A percentile compares a stretch with the other conserved stretches of the same genome.
These are phyloP conservation scores for Baorangia bicolor DNA, from an alignment of 768 basidiomycete species.

Conservation along the genomic window DNA sequence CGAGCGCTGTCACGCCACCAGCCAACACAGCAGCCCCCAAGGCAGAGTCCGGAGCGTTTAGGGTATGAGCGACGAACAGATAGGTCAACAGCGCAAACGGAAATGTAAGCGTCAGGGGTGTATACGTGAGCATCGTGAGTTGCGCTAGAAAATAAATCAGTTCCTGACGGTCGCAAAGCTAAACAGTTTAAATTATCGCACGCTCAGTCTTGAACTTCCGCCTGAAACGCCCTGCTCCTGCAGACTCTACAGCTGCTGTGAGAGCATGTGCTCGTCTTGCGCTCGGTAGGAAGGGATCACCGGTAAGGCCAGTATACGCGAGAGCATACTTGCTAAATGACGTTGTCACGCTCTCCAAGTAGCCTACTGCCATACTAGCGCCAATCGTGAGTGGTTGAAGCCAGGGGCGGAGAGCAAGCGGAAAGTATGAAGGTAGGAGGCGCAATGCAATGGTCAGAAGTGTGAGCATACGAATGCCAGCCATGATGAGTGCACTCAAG, in stretches of 20 bases:
- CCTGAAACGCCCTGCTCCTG: conserved; percentile 39
- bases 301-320: conserved; percentile 74
- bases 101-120: conserved; percentile 76
- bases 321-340: conserved; percentile 65
- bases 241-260: conserved; percentile 53
- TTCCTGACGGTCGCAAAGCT: neutral
- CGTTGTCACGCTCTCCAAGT: conserved; percentile 45
- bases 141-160: conserved; percentile 41
- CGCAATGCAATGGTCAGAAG: conserved; percentile 51
- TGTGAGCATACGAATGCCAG: conserved; percentile 60
- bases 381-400: conserved; percentile 40
- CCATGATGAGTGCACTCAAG: conserved; percentile 74
- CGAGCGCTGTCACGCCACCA: conserved; percentile 76
- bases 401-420: conserved; percentile 40
- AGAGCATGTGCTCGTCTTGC: conserved; percentile 56
- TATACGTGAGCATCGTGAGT: conserved; percentile 66
- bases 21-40: conserved; percentile 74
- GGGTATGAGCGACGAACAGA: conserved; percentile 83
- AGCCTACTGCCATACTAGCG: conserved; percentile 39
- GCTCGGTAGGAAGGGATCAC: conserved; percentile 63
- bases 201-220: conserved; percentile 58
- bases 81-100: conserved; percentile 83
- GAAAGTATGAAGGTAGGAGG: conserved; percentile 53
- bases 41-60: conserved; percentile 68
- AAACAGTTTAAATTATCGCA: conserved; percentile 32